Conservation (phyloP, 2,329 filamentous ascomycete species). For the Onygenales sp. region DNA sequence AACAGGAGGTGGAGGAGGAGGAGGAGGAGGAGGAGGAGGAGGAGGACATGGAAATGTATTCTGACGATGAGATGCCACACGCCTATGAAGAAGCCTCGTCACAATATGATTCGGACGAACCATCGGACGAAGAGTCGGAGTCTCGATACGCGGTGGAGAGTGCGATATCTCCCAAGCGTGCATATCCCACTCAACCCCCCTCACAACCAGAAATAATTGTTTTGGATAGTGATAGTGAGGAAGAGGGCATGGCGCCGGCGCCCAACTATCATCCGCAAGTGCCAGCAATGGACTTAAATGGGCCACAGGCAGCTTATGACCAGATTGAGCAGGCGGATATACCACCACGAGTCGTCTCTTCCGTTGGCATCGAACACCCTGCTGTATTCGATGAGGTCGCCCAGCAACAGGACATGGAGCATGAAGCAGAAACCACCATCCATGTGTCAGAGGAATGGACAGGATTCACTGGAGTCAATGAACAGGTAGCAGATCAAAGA, state of each 20-base stretch:
- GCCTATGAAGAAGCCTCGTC: neutral
- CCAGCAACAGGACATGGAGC: neutral
- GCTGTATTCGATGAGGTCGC: neutral
- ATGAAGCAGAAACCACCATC: neutral
- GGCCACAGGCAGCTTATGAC: neutral
- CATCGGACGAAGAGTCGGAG: neutral
- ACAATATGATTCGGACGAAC: constrained; percentile 3
- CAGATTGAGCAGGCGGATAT: neutral
- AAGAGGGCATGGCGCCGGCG: neutral
- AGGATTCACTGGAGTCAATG: neutral
- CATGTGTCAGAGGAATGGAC: neutral
- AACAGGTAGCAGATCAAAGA: neutral
- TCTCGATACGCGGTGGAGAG: neutral
- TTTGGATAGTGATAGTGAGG: constrained; percentile 32
- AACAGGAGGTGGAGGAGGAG: neutral
- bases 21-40: constrained; percentile 1
- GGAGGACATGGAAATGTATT: constrained; percentile 3
- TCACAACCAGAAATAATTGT: constrained; percentile 29
- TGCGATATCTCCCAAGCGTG: neutral
- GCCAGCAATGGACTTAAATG: neutral
- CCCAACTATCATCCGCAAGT: neutral
- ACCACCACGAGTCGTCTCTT: neutral
- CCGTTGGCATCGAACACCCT: neutral
- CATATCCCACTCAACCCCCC: constrained; percentile 8
- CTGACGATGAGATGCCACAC: constrained; percentile 1